These are phyloP conservation scores for Kluyveromyces marxianus DNA, from an alignment of 1,139 yeast species.

Conservation along the genomic window DNA sequence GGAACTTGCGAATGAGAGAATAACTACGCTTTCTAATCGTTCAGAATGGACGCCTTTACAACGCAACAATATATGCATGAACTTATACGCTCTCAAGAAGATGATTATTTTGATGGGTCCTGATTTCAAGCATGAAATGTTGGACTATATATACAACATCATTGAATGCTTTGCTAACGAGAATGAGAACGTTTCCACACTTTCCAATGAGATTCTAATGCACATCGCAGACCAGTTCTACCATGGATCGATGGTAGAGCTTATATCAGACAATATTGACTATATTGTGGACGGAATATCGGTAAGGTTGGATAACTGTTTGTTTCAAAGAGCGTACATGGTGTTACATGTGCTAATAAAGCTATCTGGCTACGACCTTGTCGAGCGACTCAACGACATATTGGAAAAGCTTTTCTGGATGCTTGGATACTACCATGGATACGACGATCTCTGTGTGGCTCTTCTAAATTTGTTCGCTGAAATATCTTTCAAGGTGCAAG, in stretches of 20 bases:
- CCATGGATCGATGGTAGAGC: conserved; percentile 44
- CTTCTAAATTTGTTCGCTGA: conserved; percentile 67
- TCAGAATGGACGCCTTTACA: background rate
- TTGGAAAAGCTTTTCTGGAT: conserved; percentile 66
- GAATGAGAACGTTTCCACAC: conserved; percentile 35
- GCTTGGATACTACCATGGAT: conserved; percentile 80
- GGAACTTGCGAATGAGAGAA: conserved; percentile 1
- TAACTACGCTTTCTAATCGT: background rate
- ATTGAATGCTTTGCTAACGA: conserved; percentile 48
- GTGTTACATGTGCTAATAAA: conserved; percentile 59
- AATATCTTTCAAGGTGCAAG: conserved; percentile 47
- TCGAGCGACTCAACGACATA: conserved; percentile 65
- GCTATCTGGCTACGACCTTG: conserved; percentile 59
- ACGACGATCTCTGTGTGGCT: conserved; percentile 61
- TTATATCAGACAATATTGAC: conserved; percentile 66
- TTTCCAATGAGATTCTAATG: conserved; percentile 40
- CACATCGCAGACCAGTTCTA: conserved; percentile 50
- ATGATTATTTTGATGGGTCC: conserved; percentile 34
- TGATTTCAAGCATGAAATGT: conserved; percentile 41
- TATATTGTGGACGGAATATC: conserved; percentile 75
- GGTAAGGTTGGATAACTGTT: conserved; percentile 54
- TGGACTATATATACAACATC: conserved; percentile 50
- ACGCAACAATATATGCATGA: background rate
- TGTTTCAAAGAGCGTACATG: conserved; percentile 69
- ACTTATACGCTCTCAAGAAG: conserved; percentile 36